A percentile compares a stretch with the other conserved stretches of the same genome.
phyloP scores from a whole-genome alignment of 2,329 filamentous ascomycete species.

The Aspergillus aculeatus region DNA sequence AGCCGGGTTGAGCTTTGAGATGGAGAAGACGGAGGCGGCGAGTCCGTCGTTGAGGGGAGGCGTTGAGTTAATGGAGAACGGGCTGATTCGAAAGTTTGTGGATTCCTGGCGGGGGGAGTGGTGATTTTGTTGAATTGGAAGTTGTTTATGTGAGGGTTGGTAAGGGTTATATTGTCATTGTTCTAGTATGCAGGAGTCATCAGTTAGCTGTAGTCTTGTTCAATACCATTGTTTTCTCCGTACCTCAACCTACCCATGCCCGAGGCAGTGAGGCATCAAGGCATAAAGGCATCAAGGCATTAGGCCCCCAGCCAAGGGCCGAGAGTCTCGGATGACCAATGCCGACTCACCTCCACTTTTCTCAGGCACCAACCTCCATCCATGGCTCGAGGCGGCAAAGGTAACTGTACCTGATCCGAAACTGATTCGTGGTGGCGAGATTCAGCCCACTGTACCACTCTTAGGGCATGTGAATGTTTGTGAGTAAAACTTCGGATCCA shows the following conservation, averaged over 20 bases:
- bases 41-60: slow-evolving; percentile 6
- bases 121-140: not conserved
- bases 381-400: no score
- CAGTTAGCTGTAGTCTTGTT: no score
- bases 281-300: not conserved
- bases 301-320: not conserved
- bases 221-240: no score
- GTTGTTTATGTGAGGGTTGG: no score
- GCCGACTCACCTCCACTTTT: not conserved
- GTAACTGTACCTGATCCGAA: no score
- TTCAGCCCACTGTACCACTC: no score
- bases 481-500: no score
- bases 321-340: not conserved
- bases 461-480: no score
- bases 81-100: slow-evolving; percentile 12
- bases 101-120: slow-evolving; percentile 7
- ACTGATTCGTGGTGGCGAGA: no score
- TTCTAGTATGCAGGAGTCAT: no score
- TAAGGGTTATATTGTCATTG: no score
- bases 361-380: not conserved
- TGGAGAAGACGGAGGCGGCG: slow-evolving; percentile 2
- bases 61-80: slow-evolving; percentile 10
- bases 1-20: not conserved
- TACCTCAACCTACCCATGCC: no score
- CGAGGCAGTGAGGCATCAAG: not conserved